Percentiles rank a stretch among this genome's conserved stretches.
phyloP scores from a whole-genome alignment of 2,329 filamentous ascomycete genomes.

The Colletotrichum brevisporum region DNA sequence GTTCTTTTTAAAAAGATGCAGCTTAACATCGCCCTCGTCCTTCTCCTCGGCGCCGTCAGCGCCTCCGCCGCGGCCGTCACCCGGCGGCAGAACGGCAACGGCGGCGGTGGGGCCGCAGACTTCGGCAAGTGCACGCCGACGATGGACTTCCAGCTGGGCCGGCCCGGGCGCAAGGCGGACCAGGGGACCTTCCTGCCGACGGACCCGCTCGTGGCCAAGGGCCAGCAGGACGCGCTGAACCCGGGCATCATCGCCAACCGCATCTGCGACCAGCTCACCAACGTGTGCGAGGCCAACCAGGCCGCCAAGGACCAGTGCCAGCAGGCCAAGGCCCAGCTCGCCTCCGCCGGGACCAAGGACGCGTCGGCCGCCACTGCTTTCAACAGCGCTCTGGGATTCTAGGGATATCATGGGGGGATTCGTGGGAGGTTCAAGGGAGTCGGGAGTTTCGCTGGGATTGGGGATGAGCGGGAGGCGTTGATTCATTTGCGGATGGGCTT shows the following conservation, averaged over 20 bases:
- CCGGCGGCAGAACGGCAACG: conserved; percentile 42
- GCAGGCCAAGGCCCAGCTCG: conserved; percentile 64
- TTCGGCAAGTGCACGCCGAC: conserved; percentile 65
- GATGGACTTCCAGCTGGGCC: conserved; percentile 70
- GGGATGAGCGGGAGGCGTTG: background rate
- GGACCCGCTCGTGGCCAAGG: conserved; percentile 67
- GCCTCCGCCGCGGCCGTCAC: conserved; percentile 22
- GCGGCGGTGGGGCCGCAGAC: conserved; percentile 50
- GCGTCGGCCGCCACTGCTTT: conserved; percentile 64
- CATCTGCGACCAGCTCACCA: conserved; percentile 72
- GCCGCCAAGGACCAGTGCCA: conserved; percentile 66
- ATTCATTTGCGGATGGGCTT: background rate
- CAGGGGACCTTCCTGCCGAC: conserved; percentile 73
- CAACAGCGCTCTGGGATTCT: conserved; percentile 58
- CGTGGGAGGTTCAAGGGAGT: background rate
- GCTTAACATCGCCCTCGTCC: conserved; percentile 14
- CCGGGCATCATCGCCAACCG: conserved; percentile 75
- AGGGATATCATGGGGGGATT: conserved; percentile 30
- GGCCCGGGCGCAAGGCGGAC: conserved; percentile 62
- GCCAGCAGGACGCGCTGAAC: conserved; percentile 71
- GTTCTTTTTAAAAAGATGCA: conserved; percentile 24
- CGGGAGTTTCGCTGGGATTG: background rate
- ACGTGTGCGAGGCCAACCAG: conserved; percentile 70
- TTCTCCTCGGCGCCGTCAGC: conserved; percentile 24
- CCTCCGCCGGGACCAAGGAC: conserved; percentile 63